Conservation (phyloP, 2,329 filamentous ascomycete genomes). For the Sclerotinia sclerotiorum region DNA sequence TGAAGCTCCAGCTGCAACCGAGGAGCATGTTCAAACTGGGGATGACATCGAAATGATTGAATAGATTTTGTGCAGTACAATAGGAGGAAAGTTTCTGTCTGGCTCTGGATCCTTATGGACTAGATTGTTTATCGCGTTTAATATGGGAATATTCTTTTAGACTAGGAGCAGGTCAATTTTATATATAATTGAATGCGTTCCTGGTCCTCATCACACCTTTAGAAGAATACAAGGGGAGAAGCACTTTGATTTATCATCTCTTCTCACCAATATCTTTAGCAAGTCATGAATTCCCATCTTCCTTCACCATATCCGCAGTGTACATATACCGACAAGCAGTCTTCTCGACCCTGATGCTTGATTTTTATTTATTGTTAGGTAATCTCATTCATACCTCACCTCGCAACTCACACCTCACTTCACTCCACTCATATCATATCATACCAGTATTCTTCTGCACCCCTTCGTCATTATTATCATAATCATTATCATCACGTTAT, state of each 20-base stretch:
- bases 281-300: not conserved
- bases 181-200: not conserved
- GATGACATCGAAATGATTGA: conserved; percentile 70
- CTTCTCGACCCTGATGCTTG: not conserved
- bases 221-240: not conserved
- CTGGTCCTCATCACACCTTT: not conserved
- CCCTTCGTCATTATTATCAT: no score
- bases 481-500: no score
- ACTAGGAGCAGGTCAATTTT: not conserved
- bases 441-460: no score
- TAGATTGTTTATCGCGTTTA: not conserved
- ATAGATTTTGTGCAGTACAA: conserved; percentile 21
- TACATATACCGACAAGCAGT: not conserved
- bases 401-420: no score
- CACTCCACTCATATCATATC: no score
- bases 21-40: conserved; percentile 40
- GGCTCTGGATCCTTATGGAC: not conserved
- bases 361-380: not conserved
- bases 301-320: not conserved
- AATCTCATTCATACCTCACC: not conserved
- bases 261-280: not conserved
- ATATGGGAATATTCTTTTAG: not conserved
- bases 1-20: conserved; percentile 34
- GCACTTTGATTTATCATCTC: not conserved
- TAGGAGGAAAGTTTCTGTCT: not conserved